A percentile compares a stretch with the other conserved stretches of the same genome.
phyloP scores from a whole-genome alignment of 2,329 filamentous ascomycete species.

The Fusarium sp. region DNA sequence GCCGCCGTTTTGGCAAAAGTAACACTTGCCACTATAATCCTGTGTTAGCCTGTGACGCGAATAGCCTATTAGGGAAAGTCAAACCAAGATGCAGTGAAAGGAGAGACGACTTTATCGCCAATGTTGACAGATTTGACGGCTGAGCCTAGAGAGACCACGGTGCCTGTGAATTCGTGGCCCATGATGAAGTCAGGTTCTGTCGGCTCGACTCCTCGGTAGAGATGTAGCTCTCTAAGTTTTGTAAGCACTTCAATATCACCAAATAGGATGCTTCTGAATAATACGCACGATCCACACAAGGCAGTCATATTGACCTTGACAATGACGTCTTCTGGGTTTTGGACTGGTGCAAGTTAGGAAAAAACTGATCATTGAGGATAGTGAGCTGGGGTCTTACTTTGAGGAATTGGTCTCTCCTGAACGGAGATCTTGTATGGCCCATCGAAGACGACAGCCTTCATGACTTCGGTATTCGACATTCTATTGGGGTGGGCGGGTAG shows the following conservation, averaged over 20 bases:
- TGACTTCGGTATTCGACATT: slow-evolving; percentile 63
- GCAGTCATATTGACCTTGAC: slow-evolving; percentile 88
- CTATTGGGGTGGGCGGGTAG: neutral
- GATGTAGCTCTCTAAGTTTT: slow-evolving; percentile 79
- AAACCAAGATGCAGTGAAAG: slow-evolving; percentile 85
- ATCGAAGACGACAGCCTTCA: slow-evolving; percentile 94
- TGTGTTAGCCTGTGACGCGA: neutral
- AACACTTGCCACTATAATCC: slow-evolving; percentile 69
- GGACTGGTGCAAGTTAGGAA: slow-evolving; percentile 59
- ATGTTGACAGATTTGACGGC: slow-evolving; percentile 76
- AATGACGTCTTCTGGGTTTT: slow-evolving; percentile 79
- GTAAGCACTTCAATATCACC: neutral
- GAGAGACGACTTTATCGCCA: slow-evolving; percentile 85
- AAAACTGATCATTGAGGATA: neutral
- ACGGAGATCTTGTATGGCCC: slow-evolving; percentile 80
- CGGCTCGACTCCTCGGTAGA: slow-evolving; percentile 83
- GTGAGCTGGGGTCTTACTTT: slow-evolving; percentile 53
- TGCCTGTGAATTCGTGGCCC: slow-evolving; percentile 91
- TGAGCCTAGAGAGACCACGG: slow-evolving; percentile 75
- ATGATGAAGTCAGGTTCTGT: slow-evolving; percentile 73
- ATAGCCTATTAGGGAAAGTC: too few species aligned
- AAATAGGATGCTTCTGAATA: too few species aligned
- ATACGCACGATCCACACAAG: slow-evolving; percentile 81
- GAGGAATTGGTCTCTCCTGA: slow-evolving; percentile 83
- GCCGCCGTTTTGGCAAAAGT: slow-evolving; percentile 83